Evolutionary conservation across 2,329 filamentous ascomycete genomes (phyloP), one percentile per base, ranked within the genome.

Genomic region (Aureobasidium sp.): DNA sequence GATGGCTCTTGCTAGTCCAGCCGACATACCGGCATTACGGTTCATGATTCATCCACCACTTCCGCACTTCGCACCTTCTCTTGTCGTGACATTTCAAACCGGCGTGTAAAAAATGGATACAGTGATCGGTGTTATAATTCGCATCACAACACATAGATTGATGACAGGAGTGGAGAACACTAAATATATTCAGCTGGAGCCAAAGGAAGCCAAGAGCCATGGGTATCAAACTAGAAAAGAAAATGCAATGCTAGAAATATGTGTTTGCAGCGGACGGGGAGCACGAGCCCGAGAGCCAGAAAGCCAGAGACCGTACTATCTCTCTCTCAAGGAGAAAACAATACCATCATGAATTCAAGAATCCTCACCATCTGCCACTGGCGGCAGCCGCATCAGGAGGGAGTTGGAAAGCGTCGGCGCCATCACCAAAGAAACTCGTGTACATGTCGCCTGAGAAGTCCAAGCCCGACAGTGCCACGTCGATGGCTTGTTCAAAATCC

Each of bases 401-500:
- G 8, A 65, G 44, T 59, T 65, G 64, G 32, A 63, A 65, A 20
- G 62, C 62, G 17, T 63, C 64, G 6, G 52, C 62, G 9, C 64
- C 64, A n/a, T 65, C 61, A 27, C 64, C 64, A 34, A 63, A 63
- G 53, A 65, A 65, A 39, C 61, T 63, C 15, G 63, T 63, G 64
- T 43, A 62, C 55, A 66, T n/a, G 59, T 66, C 64, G 10, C 64
- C 64, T 15, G 52, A 61, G 6, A 59, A 59, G 39, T 66, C 64
- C 26, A 66, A 29, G 39, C 62, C 61, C 26, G 47, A 57, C 37
- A 66, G 52, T 15, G 64, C 64, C 5, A 64, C 64, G 24, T 66
- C 50, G 9, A 66, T 57, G 8, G 63, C 60, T 53, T 66, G 64
- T 43, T 66, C 63, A 24, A 66, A 63, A 29, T 64, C 64, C 56